phyloP scores from a whole-genome alignment of 371 early-diverging fungal genomes.

The Mortierella sp. region DNA sequence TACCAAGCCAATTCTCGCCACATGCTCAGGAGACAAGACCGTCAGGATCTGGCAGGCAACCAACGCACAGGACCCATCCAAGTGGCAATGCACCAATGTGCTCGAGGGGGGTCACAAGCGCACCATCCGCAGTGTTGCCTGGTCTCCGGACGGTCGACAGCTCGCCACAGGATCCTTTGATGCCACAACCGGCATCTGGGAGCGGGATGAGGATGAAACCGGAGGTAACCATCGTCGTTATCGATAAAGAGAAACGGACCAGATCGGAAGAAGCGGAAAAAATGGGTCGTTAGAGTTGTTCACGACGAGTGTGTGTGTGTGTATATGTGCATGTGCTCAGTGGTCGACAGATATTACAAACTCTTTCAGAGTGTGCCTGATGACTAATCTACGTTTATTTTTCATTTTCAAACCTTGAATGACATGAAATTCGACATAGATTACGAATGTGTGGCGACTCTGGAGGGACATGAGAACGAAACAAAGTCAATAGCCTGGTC shows the following conservation, averaged over 20 bases:
- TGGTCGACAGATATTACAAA: not conserved
- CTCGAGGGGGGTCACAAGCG: slow-evolving; percentile 92
- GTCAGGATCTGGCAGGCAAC: slow-evolving; percentile 87
- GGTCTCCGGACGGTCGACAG: slow-evolving; percentile 81
- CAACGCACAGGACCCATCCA: slow-evolving; percentile 46
- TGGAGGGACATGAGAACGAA: slow-evolving; percentile 99
- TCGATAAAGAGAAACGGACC: slow-evolving; percentile 16
- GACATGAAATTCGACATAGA: slow-evolving; percentile 54
- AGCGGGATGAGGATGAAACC: slow-evolving; percentile 62
- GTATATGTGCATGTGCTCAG: not conserved
- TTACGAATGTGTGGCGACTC: slow-evolving; percentile 92
- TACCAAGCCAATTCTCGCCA: slow-evolving; percentile 77
- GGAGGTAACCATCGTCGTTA: slow-evolving; percentile 51
- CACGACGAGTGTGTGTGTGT: not conserved
- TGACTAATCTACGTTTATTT: slow-evolving; percentile 22
- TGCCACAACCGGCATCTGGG: slow-evolving; percentile 95
- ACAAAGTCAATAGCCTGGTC: slow-evolving; percentile 95
- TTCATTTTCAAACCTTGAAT: slow-evolving; percentile 1
- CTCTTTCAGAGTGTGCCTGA: not conserved
- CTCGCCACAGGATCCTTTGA: slow-evolving; percentile 96
- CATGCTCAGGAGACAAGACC: slow-evolving; percentile 91
- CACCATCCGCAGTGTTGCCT: slow-evolving; percentile 92
- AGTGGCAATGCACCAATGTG: slow-evolving; percentile 84
- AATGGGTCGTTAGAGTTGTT: not conserved
- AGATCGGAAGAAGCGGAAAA: slow-evolving; percentile 22